Base-by-base conservation (phyloP, 192 early-diverging fungal species). In the Fimicolochytrium jonesii region DNA sequence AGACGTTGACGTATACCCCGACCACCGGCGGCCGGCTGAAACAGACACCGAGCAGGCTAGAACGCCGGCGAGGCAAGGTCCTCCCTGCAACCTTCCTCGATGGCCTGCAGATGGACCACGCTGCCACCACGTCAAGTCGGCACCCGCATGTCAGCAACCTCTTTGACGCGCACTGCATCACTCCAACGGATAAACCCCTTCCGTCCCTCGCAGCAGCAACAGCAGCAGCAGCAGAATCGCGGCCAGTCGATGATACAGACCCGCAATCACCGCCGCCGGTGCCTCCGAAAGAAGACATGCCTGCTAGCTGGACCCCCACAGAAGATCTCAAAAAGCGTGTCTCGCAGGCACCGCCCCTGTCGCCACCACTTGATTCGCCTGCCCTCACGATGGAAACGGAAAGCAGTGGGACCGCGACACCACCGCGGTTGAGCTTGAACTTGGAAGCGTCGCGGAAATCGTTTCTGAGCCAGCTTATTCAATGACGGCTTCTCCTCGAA, bases 341-440 rank as follows among this genome's bases (percentile, higher is more conserved):
- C 37, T 17, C 37, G 37, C 37, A 9, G 37, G 17, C 34, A 25
- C 17, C 30, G 26, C 35, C 31, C 5, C 41, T 28, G 33, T 9
- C 33, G 15, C 20, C 15, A 15, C 34, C 9, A 20, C 20, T 13
- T 35, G 15, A 22, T 11, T 22, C 6, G 3, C 36, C 11, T 13
- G 18, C 23, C 7, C 26, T 42, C 9, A 25, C n/a, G 10, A 13
- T 23, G 23, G 13, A 18, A 17, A 13, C 23, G 4, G 0, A 13
- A 4, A 45, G 41, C 56, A 44, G 6, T 6, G 23, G 22, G n/a
- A 20, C 37, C 17, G 15, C 11, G 20, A 10, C 29, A 7, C n/a
- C 53, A 22, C 64, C 64, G 45, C 53, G 64, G 15, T 28, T 66
- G 31, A 66, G 64, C 26, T 49, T 66, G 45, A 56, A 66, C 47